These are phyloP conservation scores for Yamadazyma sp. DNA, from an alignment of 1,139 yeast species.

Conservation along the genomic window DNA sequence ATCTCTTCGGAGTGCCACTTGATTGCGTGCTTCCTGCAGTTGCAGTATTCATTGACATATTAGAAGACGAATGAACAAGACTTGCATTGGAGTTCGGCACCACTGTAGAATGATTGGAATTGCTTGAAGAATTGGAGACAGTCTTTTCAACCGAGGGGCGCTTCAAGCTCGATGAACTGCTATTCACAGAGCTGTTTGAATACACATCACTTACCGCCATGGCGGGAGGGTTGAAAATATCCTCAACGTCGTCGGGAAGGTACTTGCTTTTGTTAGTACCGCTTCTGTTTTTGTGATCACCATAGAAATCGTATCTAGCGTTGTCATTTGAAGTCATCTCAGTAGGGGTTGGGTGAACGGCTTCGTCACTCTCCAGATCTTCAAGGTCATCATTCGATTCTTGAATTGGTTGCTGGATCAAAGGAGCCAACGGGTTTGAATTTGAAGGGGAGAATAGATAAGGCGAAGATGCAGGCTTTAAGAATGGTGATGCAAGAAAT, in stretches of 20 bases:
- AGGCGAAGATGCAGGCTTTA: conserved; percentile 24
- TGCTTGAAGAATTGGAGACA: conserved; percentile 34
- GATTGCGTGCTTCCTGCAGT: conserved; percentile 7
- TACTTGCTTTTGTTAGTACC: conserved; percentile 20
- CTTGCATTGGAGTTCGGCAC: conserved; percentile 5
- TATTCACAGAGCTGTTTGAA: conserved; percentile 32
- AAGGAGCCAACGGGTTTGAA: conserved; percentile 21
- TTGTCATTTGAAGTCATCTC: too few relatives aligned
- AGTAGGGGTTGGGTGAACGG: too few relatives aligned
- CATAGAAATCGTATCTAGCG: conserved; percentile 2
- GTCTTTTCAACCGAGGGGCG: conserved; percentile 31
- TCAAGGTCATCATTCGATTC: conserved; percentile 31
- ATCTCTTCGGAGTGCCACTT: conserved; percentile 31
- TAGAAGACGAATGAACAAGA: conserved; percentile 6
- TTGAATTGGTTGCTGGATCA: conserved; percentile 34
- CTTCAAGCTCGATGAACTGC: conserved; percentile 37
- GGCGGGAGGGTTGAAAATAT: conserved; percentile 25
- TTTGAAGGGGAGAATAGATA: conserved; percentile 26
- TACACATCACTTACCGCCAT: conserved; percentile 21
- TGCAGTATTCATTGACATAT: conserved; percentile 7
- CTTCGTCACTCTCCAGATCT: conserved; percentile 21
- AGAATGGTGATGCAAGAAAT: conserved; percentile 35
- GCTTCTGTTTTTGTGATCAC: conserved; percentile 22
- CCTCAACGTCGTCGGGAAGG: conserved; percentile 17
- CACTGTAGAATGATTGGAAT: conserved; percentile 20